Evolutionary conservation across 108 stramenopile genomes (phyloP).

Genomic region (Nitzschia sp.): DNA sequence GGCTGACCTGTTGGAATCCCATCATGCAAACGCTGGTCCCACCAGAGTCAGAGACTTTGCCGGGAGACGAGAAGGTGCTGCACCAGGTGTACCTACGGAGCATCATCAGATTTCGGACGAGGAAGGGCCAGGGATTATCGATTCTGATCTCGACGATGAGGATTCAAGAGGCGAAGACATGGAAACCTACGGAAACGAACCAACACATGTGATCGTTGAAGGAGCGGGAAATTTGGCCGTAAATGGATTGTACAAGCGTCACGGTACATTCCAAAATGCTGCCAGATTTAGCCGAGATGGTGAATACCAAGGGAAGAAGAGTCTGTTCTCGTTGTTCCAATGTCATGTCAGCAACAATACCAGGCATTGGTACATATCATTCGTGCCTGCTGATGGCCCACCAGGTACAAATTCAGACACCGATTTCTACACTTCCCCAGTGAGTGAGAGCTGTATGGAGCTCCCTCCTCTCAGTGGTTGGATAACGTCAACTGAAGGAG

Average conservation of each 20-base stretch:
- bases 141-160: conserved; percentile 78
- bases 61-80: conserved; percentile 35
- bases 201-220: conserved; percentile 43
- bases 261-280: conserved; percentile 61
- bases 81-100: conserved; percentile 22
- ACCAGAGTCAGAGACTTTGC: conserved; percentile 34
- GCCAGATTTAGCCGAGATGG: conserved; percentile 63
- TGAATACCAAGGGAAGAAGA: conserved; percentile 46
- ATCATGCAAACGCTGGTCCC: conserved; percentile 32
- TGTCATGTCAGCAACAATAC: conserved; percentile 85
- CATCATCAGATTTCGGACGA: conserved; percentile 56
- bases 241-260: conserved; percentile 72
- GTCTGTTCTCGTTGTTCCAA: conserved; percentile 57
- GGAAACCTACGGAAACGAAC: conserved; percentile 22
- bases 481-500: conserved; percentile 48
- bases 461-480: conserved; percentile 49
- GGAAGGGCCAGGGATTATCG: conserved; percentile 51
- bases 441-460: conserved; percentile 16
- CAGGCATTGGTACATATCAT: conserved; percentile 86
- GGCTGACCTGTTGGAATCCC: conserved; percentile 40
- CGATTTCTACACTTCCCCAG: conserved; percentile 81
- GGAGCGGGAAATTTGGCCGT: conserved; percentile 72
- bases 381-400: conserved; percentile 60
- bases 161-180: conserved; percentile 49
- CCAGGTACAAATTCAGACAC: conserved; percentile 83